phyloP scores from a whole-genome alignment of 192 early-diverging fungal species.

The Entomortierella parvispora region DNA sequence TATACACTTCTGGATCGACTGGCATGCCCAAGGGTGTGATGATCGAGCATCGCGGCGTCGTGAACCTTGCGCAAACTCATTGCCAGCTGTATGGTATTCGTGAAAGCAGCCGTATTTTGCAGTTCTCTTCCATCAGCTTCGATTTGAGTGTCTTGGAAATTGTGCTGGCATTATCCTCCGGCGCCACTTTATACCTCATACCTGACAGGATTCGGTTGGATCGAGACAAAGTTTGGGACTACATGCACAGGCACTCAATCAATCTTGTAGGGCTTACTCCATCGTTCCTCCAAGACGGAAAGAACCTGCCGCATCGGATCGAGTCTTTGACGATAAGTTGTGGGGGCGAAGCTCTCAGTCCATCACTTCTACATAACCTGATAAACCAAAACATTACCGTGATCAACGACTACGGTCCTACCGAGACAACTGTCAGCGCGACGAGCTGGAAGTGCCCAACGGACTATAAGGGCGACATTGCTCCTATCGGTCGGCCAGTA shows the following conservation, averaged over 20 bases:
- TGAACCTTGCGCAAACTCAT: background rate
- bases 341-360: constrained; percentile 14
- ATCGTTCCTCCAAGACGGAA: constrained; percentile 13
- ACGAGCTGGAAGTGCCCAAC: background rate
- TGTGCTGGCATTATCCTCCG: constrained; percentile 6
- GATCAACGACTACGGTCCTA: constrained; percentile 29
- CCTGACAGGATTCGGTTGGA: constrained; percentile 5
- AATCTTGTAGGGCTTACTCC: constrained; percentile 2
- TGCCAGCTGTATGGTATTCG: background rate
- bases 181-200: constrained; percentile 1
- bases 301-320: background rate
- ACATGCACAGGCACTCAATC: constrained; percentile 3
- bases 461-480: background rate
- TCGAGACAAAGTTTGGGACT: constrained; percentile 2
- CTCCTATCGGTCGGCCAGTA: constrained; percentile 30
- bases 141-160: constrained; percentile 24
- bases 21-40: no score
- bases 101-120: constrained; percentile 12
- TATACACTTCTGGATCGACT: constrained; percentile 43
- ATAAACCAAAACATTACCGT: constrained; percentile 1
- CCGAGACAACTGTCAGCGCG: constrained; percentile 16
- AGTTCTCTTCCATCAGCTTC: constrained; percentile 17
- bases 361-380: background rate
- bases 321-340: background rate
- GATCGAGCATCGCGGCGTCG: no score